Percentiles rank a stretch among this genome's conserved stretches.
Evolutionary conservation across 1,139 yeast genomes (phyloP).

Genomic region (Saccharomycopsis hybrid): DNA sequence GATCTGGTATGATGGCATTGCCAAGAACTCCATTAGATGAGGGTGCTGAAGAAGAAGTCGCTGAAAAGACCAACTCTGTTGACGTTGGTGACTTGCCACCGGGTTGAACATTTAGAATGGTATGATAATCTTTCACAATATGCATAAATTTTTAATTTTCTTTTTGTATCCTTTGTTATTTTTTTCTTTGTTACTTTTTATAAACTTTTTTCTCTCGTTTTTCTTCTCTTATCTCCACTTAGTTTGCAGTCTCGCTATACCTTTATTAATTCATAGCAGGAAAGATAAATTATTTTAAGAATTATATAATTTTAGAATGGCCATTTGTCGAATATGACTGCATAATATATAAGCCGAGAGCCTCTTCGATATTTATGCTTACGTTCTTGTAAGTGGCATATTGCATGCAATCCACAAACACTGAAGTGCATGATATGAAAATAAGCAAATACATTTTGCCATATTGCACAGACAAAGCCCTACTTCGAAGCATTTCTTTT

Average conservation of each 20-base stretch:
- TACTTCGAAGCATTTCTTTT: too few relatives aligned
- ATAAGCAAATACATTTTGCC: too few relatives aligned
- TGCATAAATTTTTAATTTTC: background rate
- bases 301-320: too few relatives aligned
- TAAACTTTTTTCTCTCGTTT: background rate
- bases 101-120: constrained; percentile 44
- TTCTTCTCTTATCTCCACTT: background rate
- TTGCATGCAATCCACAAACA: too few relatives aligned
- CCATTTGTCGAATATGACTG: too few relatives aligned
- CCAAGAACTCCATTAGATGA: constrained; percentile 87
- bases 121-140: background rate
- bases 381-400: too few relatives aligned
- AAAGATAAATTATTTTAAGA: background rate
- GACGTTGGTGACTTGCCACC: constrained; percentile 89
- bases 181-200: background rate
- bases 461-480: too few relatives aligned
- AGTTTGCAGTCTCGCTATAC: too few relatives aligned
- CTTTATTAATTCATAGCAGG: background rate
- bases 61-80: constrained; percentile 51
- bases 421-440: too few relatives aligned
- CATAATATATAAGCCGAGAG: too few relatives aligned
- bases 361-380: too few relatives aligned
- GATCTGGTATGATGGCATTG: constrained; percentile 98
- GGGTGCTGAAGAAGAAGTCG: constrained; percentile 47
- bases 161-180: background rate